These are phyloP conservation scores for Aspergillus egyptiacus DNA, from an alignment of 495 filamentous ascomycete genomes.

Conservation along the genomic window DNA sequence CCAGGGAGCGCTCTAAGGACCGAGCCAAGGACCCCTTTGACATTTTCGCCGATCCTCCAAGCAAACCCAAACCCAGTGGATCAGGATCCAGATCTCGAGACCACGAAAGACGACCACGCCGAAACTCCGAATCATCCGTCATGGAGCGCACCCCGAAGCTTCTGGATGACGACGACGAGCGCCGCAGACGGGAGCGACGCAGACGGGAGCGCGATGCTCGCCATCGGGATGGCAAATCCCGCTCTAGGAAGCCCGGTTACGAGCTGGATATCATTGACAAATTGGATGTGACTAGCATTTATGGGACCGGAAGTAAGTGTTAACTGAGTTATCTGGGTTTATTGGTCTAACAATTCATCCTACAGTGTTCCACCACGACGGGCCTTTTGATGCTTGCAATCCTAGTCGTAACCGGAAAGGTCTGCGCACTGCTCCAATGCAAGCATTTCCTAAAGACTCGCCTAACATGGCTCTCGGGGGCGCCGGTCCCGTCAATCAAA, in stretches of 20 bases:
- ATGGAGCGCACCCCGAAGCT: constrained; percentile 57
- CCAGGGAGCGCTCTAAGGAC: constrained; percentile 28
- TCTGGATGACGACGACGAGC: constrained; percentile 68
- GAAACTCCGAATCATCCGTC: constrained; percentile 92
- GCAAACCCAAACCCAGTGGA: constrained; percentile 29
- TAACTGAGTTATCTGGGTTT: background rate
- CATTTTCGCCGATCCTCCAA: constrained; percentile 55
- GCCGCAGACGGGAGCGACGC: constrained; percentile 62
- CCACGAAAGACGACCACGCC: constrained; percentile 55
- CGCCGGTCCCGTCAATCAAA: constrained; percentile 73
- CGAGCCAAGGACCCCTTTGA: constrained; percentile 42
- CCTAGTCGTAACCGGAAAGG: constrained; percentile 89
- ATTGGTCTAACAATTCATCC: constrained; percentile 7
- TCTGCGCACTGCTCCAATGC: constrained; percentile 81
- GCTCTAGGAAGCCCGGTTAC: constrained; percentile 46
- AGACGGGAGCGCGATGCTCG: constrained; percentile 63
- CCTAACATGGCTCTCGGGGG: constrained; percentile 90
- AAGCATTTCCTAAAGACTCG: constrained; percentile 88
- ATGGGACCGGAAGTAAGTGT: constrained; percentile 83
- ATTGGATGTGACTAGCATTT: constrained; percentile 94
- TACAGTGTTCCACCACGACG: constrained; percentile 97
- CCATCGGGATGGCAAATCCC: constrained; percentile 49
- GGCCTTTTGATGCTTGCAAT: constrained; percentile 96
- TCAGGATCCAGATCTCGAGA: constrained; percentile 16
- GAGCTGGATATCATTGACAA: constrained; percentile 94